Evolutionary conservation across 768 basidiomycete species (phyloP).

Genomic region (Russula sp.): DNA sequence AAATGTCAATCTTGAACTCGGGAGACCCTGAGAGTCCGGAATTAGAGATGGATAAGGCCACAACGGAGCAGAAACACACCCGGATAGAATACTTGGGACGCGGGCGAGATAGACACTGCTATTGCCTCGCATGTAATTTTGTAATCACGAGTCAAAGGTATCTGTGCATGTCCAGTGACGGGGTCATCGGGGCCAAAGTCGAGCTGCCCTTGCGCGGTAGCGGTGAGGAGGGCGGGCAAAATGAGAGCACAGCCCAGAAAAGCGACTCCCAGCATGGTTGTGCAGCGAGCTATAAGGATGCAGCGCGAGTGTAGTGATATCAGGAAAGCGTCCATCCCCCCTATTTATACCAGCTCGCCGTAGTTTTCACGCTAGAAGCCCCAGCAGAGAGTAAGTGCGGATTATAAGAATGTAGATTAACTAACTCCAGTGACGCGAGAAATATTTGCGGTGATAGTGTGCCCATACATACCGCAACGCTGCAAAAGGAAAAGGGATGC

Average conservation of each 20-base stretch:
- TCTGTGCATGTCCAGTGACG: background rate
- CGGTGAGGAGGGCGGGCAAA: background rate
- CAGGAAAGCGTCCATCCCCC: too few relatives aligned
- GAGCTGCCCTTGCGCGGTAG: background rate
- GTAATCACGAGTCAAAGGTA: background rate
- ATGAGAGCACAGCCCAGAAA: conserved; percentile 3
- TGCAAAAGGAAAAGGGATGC: too few relatives aligned
- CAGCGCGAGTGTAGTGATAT: too few relatives aligned
- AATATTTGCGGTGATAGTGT: too few relatives aligned
- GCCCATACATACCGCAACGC: too few relatives aligned
- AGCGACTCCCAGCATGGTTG: background rate
- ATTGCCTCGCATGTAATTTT: background rate
- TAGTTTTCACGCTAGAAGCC: too few relatives aligned
- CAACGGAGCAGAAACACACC: background rate
- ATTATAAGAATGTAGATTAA: too few relatives aligned
- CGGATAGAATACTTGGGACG: background rate
- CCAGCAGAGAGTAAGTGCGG: too few relatives aligned
- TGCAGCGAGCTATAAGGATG: background rate
- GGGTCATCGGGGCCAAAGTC: background rate
- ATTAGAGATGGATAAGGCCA: background rate
- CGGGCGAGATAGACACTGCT: background rate
- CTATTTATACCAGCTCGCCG: too few relatives aligned
- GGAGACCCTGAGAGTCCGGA: background rate
- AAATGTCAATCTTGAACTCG: background rate
- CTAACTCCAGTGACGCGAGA: too few relatives aligned